Base-by-base conservation (phyloP, 2,329 filamentous ascomycete species). In the Fusarium decemcellulare region DNA sequence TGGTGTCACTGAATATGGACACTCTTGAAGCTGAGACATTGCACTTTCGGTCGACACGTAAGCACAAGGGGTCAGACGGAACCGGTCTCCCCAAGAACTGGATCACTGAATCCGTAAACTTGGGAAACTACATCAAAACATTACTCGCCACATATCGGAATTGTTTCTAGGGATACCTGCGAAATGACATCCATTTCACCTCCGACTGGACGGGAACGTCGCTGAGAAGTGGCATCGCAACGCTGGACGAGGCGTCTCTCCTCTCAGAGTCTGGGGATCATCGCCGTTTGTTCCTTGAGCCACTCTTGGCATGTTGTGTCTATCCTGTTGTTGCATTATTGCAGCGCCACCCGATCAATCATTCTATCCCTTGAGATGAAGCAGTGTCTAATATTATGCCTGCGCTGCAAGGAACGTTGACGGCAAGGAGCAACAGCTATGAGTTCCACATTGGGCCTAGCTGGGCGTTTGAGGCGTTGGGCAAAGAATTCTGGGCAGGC, bases 1-100 rank as follows among this genome's bases (percentile, higher is more conserved):
- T 23, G 23, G 23, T 23, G 23, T 23, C 23, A 23, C 8, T 34
- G 32, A 14, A 37, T 14, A 23, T 16, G 39, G 23, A 30, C 18
- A 18, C 5, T 48, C n/a, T n/a, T n/a, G 15, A 12, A 2, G 29
- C 8, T 52, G 62, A 69, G 29, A 59, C 62, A 66, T 2, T 34
- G 2, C 15, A 18, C 40, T 43, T 23, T 39, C 18, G 30, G 27
- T 39, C 44, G 52, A 55, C 55, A 37, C 46, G 40, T 46, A 34
- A 9, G 32, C 23, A 39, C 23, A 23, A 23, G 23, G 23, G 23
- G 23, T 34, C 32, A 34, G 40, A 47, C 42, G 42, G 18, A 46
- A 47, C 30, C 53, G 32, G 40, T 27, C 52, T 34, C 32, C 3
- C 8, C 32, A 34, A 12, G 32, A 37, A 27, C 32, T 36, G 39